Evolutionary conservation across 1,284 basidiomycete species (phyloP), one percentile per base, ranked within the genome.

Genomic region (Melanopsichium pennsylvanicum): DNA sequence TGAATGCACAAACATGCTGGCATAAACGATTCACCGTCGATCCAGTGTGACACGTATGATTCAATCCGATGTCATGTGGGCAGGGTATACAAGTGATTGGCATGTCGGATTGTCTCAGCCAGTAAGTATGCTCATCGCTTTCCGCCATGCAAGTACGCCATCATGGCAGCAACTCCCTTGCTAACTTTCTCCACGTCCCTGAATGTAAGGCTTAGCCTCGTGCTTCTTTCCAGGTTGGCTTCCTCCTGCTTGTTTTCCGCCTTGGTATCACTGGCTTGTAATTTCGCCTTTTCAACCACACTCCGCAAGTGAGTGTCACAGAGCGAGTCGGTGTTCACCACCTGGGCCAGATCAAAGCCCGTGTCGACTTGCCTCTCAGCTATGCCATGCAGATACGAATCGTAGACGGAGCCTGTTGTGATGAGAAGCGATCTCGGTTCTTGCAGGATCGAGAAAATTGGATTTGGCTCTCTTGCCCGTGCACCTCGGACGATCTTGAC

Each of bases 191-290:
- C 73, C 0, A 93, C 90, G 75, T 91, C 90, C 41, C 93, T 85
- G 81, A 91, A 96, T 1, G 93, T 96, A 74, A 96, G 81, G 81
- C 92, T 95, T 49, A 90, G 86, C 74, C 93, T 83, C 25, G 85
- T 85, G 7, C 82, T 82, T 63, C 93, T 84, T 58, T 81, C 80
- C 75, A 92, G 83, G 15, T 48, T 32, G 22, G 79, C 38, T 13
- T 22, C 35, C 5, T 45, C 37, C 21, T n/a, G 36, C 6, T 37
- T 18, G 15, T 19, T 26, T 19, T 25, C 18, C 12, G 13, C 86
- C 86, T 22, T 83, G 75, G 33, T 68, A 54, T 35, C 88, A 74
- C 11, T 81, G 2, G 8, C 35, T 22, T 22, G 42, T 2, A 45
- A 19, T 5, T 59, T 56, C 3, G 50, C 59, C n/a, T 40, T 39